Evolutionary conservation across 495 filamentous ascomycete genomes (phyloP), one percentile per base, ranked within the genome.

Genomic region (Aspergillus panamensis): DNA sequence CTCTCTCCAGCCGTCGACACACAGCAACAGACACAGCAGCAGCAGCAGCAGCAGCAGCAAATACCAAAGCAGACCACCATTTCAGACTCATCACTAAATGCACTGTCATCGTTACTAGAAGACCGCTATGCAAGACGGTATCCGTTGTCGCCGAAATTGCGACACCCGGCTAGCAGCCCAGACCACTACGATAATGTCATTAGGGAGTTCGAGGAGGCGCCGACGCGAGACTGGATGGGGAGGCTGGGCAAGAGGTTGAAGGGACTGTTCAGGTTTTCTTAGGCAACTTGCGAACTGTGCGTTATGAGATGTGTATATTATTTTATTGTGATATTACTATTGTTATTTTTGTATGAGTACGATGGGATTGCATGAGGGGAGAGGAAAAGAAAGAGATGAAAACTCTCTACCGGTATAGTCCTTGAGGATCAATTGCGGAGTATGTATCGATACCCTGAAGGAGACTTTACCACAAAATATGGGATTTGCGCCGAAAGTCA

Each of bases 171-270:
- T 33, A 89, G 84, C 65, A 87, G 91, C 57, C 90, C 91, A 29
- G 83, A 78, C 4, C 83, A 96, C 69, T 96, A 93, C 66, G 79
- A 84, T 25, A 78, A 88, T 59, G 68, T 96, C 6, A 66, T 90
- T 54, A 77, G 73, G 53, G 92, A 92, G 71, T 82, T 91, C 39
- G 82, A 86, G 49, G 87, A 85, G 69, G 89, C 87, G 16, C 87
- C 87, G 21, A 76, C 67, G 42, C 74, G 89, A 7, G 81, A 82
- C 44, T 87, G 77, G 70, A 62, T 82, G 29, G 77, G 78, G 3
- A 75, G 82, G 51, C 47, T 84, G 58, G 58, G 70, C 55, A 84
- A 87, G 63, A 81, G 76, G 59, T 64, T 89, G 63, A 80, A 77
- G 62, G 88, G 88, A n/a, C 67, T 86, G 55, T 71, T 92, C 48